phyloP scores from a whole-genome alignment of 2,329 filamentous ascomycete species.

The Monosporascus ibericus region DNA sequence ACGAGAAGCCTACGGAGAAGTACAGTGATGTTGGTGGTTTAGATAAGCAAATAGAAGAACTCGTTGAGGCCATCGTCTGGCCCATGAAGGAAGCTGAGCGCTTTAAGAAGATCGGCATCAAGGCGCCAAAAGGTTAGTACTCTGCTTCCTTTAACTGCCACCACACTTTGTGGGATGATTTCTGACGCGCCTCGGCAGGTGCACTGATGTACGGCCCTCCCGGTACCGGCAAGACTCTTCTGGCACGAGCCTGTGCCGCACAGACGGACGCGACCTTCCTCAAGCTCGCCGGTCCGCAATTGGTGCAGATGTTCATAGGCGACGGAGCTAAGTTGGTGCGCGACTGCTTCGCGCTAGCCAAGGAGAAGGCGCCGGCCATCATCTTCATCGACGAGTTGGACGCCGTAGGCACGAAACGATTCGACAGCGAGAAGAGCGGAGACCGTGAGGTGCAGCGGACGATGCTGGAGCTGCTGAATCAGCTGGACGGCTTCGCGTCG shows the following conservation, averaged over 20 bases:
- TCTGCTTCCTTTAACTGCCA: slow-evolving; percentile 1
- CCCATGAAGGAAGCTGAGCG: slow-evolving; percentile 99
- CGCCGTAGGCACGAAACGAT: slow-evolving; percentile 97
- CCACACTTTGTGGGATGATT: not conserved
- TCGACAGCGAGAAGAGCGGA: slow-evolving; percentile 96
- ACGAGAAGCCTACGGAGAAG: slow-evolving; percentile 99
- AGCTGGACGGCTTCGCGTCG: slow-evolving; percentile 95
- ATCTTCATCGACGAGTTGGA: slow-evolving; percentile 99
- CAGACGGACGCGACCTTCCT: slow-evolving; percentile 98
- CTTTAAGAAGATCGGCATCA: slow-evolving; percentile 99
- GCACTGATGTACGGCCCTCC: slow-evolving; percentile 97
- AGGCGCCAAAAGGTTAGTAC: slow-evolving; percentile 86
- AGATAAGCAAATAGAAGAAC: slow-evolving; percentile 98
- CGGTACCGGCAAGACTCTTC: slow-evolving; percentile 83
- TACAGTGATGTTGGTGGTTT: slow-evolving; percentile 96
- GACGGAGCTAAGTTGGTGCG: slow-evolving; percentile 96
- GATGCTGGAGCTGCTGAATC: slow-evolving; percentile 97
- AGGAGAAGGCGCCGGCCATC: slow-evolving; percentile 97
- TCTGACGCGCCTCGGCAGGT: slow-evolving; percentile 45
- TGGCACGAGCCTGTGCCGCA: slow-evolving; percentile 91
- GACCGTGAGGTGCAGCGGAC: slow-evolving; percentile 97
- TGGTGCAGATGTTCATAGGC: slow-evolving; percentile 99
- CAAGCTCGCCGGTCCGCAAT: slow-evolving; percentile 93
- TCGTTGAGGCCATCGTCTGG: slow-evolving; percentile 98
- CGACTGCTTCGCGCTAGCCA: slow-evolving; percentile 94